A percentile compares a stretch with the other conserved stretches of the same genome.
phyloP scores from a whole-genome alignment of 495 filamentous ascomycete genomes.

The Filosporella fistucella region DNA sequence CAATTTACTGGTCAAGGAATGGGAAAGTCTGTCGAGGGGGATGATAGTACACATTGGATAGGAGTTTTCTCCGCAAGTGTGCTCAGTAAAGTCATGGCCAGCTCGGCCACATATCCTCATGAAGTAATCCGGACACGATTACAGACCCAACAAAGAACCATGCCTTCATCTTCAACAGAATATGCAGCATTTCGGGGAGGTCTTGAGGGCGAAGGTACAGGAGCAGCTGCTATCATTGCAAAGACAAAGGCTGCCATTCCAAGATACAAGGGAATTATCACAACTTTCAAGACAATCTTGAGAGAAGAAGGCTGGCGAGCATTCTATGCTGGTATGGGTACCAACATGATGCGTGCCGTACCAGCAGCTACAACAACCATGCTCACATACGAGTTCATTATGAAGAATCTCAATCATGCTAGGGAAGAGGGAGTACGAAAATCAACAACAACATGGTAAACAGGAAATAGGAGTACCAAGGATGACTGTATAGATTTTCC shows the following conservation, averaged over 20 bases:
- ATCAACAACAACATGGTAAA: conserved; percentile 8
- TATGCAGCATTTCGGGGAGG: conserved; percentile 64
- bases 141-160: conserved; percentile 75
- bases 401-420: conserved; percentile 43
- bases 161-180: conserved; percentile 46
- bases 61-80: conserved; percentile 88
- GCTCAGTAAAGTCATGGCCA: conserved; percentile 90
- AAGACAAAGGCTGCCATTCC: conserved; percentile 33
- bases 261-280: conserved; percentile 77
- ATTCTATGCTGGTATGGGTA: conserved; percentile 97
- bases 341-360: conserved; percentile 93
- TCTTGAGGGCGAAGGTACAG: conserved; percentile 33
- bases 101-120: conserved; percentile 93
- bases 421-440: conserved; percentile 20
- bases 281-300: conserved; percentile 78
- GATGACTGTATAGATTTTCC: conserved; percentile 3
- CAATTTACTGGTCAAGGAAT: conserved; percentile 84
- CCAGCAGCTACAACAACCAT: conserved; percentile 95
- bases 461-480: too few species aligned
- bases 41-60: conserved; percentile 56
- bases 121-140: conserved; percentile 89
- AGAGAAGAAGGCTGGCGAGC: conserved; percentile 92
- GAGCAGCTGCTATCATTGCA: conserved; percentile 21
- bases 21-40: conserved; percentile 58
- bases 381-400: conserved; percentile 90